Conservation (phyloP, 2,329 filamentous ascomycete species). For the Periconia sp. region DNA sequence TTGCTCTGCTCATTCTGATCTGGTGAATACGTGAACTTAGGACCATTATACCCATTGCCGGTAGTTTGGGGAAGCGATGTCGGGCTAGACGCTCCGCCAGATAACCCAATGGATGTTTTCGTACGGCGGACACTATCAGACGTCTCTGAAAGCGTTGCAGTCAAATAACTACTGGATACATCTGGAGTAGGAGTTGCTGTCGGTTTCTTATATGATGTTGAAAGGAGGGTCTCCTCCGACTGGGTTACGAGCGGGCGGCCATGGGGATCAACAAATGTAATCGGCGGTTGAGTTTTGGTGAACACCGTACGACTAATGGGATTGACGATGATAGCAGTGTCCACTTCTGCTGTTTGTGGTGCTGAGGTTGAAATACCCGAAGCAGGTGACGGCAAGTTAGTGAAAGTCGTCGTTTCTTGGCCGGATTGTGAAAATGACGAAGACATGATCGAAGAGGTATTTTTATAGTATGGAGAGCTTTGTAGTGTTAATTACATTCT, state of each 20-base stretch:
- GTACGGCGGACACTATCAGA: conserved; percentile 9
- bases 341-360: conserved; percentile 27
- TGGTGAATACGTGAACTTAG: conserved; percentile 34
- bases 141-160: conserved; percentile 11
- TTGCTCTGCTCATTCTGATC: conserved; percentile 1
- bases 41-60: conserved; percentile 17
- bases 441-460: conserved; percentile 24
- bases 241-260: conserved; percentile 40
- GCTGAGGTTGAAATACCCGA: conserved; percentile 6
- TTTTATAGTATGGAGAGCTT: conserved; percentile 35
- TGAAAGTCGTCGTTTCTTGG: conserved; percentile 4
- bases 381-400: conserved; percentile 1
- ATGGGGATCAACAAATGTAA: conserved; percentile 40
- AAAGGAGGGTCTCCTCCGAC: conserved; percentile 32
- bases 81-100: not conserved
- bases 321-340: conserved; percentile 41
- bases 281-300: conserved; percentile 30
- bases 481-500: conserved; percentile 14
- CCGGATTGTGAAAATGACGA: not conserved
- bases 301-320: conserved; percentile 38
- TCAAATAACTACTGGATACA: conserved; percentile 20
- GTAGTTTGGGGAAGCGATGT: conserved; percentile 5
- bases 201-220: conserved; percentile 35
- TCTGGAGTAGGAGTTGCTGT: conserved; percentile 19
- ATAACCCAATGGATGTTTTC: not conserved